Evolutionary conservation across 257 asterid species (phyloP).

Genomic region (Paraleonurus japonicus): DNA sequence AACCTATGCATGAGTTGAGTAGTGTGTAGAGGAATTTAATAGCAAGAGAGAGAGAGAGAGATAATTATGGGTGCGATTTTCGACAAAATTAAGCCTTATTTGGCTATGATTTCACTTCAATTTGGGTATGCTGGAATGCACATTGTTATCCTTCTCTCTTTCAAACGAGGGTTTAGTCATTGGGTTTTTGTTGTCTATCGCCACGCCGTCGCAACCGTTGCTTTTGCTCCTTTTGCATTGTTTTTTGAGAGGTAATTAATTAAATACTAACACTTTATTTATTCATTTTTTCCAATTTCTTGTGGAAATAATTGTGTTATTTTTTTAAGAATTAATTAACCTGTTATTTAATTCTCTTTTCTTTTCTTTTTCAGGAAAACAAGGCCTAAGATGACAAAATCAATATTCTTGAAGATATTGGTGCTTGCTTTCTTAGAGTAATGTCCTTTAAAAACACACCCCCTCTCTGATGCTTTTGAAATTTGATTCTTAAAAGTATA

Average conservation of each 20-base stretch:
- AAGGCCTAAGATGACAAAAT: slow-evolving; percentile 68
- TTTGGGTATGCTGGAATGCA: slow-evolving; percentile 80
- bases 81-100: slow-evolving; percentile 50
- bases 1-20: neutral
- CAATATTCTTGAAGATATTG: slow-evolving; percentile 46
- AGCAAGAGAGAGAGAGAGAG: neutral
- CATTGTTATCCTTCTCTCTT: slow-evolving; percentile 51
- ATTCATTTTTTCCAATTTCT: neutral
- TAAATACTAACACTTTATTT: neutral
- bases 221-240: slow-evolving; percentile 64
- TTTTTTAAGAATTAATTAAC: neutral
- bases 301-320: too few species aligned
- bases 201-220: slow-evolving; percentile 58
- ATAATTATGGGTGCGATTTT: neutral
- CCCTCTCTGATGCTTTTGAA: too few species aligned
- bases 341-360: neutral
- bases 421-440: slow-evolving; percentile 70
- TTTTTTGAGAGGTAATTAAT: slow-evolving; percentile 47
- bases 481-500: too few species aligned
- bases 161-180: slow-evolving; percentile 71
- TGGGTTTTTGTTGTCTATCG: slow-evolving; percentile 80
- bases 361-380: slow-evolving; percentile 43
- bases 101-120: slow-evolving; percentile 68
- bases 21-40: neutral
- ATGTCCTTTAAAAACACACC: slow-evolving; percentile 22